Evolutionary conservation across 2,329 filamentous ascomycete genomes (phyloP).

Genomic region (Domatiomyces catenatus): DNA sequence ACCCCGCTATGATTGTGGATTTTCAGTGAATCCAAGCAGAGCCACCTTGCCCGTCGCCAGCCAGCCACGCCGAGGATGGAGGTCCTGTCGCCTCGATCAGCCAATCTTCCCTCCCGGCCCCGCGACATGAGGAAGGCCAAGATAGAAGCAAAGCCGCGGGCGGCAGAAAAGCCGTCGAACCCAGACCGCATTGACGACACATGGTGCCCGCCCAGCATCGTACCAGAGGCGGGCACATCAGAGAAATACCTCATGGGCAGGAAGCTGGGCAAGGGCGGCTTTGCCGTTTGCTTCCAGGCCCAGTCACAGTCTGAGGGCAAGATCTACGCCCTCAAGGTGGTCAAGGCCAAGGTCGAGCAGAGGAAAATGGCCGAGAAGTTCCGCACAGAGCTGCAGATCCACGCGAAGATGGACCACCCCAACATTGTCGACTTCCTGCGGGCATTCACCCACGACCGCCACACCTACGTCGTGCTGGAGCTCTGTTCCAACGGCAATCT

Average conservation of each 20-base stretch:
- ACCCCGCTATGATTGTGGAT: background rate
- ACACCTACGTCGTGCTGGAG: slow-evolving; percentile 87
- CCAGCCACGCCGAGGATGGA: slow-evolving; percentile 23
- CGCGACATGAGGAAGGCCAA: slow-evolving; percentile 25
- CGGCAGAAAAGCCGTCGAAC: slow-evolving; percentile 22
- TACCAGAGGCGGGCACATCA: slow-evolving; percentile 30
- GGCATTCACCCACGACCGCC: slow-evolving; percentile 77
- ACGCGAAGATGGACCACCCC: slow-evolving; percentile 91
- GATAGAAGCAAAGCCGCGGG: slow-evolving; percentile 20
- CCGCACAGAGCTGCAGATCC: slow-evolving; percentile 79
- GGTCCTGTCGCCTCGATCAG: slow-evolving; percentile 33
- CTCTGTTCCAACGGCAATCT: slow-evolving; percentile 89
- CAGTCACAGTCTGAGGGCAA: slow-evolving; percentile 28
- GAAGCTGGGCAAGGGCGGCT: slow-evolving; percentile 36
- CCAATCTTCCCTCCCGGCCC: slow-evolving; percentile 31
- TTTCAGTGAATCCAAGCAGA: background rate
- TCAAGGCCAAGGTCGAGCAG: slow-evolving; percentile 34
- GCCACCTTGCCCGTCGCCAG: background rate
- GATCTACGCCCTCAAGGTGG: slow-evolving; percentile 36
- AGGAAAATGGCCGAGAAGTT: slow-evolving; percentile 45
- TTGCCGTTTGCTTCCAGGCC: slow-evolving; percentile 37
- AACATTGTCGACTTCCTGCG: slow-evolving; percentile 93
- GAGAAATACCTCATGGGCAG: slow-evolving; percentile 32
- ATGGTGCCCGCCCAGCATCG: slow-evolving; percentile 31
- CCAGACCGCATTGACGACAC: slow-evolving; percentile 22